Evolutionary conservation across 2,329 filamentous ascomycete species (phyloP).

Genomic region (Metarhizium humberi): DNA sequence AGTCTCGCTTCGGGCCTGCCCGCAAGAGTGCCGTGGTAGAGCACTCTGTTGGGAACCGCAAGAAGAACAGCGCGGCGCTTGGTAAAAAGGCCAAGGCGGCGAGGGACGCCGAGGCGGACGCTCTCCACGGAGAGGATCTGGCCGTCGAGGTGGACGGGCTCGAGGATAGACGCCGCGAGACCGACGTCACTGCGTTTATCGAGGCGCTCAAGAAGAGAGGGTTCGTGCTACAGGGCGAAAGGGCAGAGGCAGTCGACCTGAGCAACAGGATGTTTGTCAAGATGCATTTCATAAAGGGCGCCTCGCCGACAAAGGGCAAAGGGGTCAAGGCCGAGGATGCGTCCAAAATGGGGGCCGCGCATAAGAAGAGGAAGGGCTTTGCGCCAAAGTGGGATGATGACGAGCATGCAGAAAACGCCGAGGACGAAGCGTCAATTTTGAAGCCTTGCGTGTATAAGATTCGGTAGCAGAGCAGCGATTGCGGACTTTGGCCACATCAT

Average conservation of each 20-base stretch:
- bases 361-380: constrained; percentile 43
- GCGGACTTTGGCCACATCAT: background rate
- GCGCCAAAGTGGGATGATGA: constrained; percentile 39
- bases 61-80: constrained; percentile 32
- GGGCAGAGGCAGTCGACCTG: constrained; percentile 58
- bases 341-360: constrained; percentile 29
- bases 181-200: constrained; percentile 80
- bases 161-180: constrained; percentile 58
- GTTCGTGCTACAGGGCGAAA: constrained; percentile 68
- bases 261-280: constrained; percentile 97
- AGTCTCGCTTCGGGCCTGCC: constrained; percentile 63
- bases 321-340: constrained; percentile 46
- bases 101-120: constrained; percentile 31
- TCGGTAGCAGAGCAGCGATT: constrained; percentile 35
- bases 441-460: constrained; percentile 97
- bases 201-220: constrained; percentile 72
- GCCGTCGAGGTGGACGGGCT: constrained; percentile 64
- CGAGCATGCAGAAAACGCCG: constrained; percentile 50
- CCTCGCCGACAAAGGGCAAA: constrained; percentile 66
- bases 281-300: constrained; percentile 89
- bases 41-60: constrained; percentile 64
- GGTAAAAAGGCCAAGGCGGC: constrained; percentile 38
- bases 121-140: constrained; percentile 44
- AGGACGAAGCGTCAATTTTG: constrained; percentile 56
- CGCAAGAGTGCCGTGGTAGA: constrained; percentile 37